Base-by-base conservation (phyloP, 495 filamentous ascomycete species). In the Friedmanniomyces simplex region DNA sequence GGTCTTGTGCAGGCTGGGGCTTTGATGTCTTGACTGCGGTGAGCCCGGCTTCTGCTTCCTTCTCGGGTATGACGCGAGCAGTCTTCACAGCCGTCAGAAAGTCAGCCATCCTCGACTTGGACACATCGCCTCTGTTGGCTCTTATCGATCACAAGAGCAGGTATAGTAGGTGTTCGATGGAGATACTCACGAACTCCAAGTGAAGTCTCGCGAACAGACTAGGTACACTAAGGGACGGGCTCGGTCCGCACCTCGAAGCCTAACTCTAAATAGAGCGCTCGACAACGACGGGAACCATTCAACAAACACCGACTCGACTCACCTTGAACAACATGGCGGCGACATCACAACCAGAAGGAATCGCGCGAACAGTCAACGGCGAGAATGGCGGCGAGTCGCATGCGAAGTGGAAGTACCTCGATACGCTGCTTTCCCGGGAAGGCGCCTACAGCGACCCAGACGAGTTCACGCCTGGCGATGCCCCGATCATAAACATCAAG, bases 371-470 rank as follows among this genome's bases (percentile, higher is more conserved):
- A 13, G 16, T 47, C 32, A 55, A 63, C 47, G 56, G 56, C 32
- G 26, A 39, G 4, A 4, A n/a, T 34, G 30, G 2, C 4, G 3
- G n/a, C 3, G 46, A 49, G 37, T 41, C 32, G 37, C n/a, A 54
- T 12, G 7, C 13, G 25, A 58, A 41, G 58, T 64, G 69, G 68
- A 82, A 79, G 72, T 82, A 93, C 67, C 80, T 97, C 42, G 80
- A 96, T 64, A 82, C 77, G 39, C 81, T 95, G 54, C 76, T 95
- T 18, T 82, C 73, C 52, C 85, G 84, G 14, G 72, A 76, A 12
- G 91, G 94, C 2, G 88, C 93, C 10, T 91, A 83, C 69, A 88
- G 83, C 36, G 83, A 89, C 66, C 76, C 79, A 30, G 83, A 87
- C 39, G 55, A 58, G 37, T 86, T 76, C 70, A 73, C 75, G 8